phyloP scores from a whole-genome alignment of 352 stramenopile species.

The Pythium folliculosum region DNA sequence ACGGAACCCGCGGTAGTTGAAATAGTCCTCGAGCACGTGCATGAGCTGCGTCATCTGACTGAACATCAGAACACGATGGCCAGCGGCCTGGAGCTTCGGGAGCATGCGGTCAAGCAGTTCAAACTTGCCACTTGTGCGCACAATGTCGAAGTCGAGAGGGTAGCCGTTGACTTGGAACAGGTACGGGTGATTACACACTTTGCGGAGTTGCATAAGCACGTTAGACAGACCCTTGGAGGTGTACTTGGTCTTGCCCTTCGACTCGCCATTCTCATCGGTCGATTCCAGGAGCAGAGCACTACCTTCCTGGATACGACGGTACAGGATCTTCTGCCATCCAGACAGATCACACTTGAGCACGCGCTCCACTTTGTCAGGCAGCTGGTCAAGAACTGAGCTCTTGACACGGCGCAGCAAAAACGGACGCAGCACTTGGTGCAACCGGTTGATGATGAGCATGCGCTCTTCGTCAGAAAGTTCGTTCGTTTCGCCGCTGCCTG shows the following conservation, averaged over 20 bases:
- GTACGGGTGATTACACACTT: slow-evolving; percentile 90
- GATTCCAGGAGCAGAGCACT: slow-evolving; percentile 81
- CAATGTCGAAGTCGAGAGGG: slow-evolving; percentile 85
- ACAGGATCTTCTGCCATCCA: slow-evolving; percentile 89
- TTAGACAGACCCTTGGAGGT: slow-evolving; percentile 86
- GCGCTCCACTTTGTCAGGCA: slow-evolving; percentile 87
- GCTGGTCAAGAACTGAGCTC: slow-evolving; percentile 81
- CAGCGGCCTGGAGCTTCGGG: slow-evolving; percentile 91
- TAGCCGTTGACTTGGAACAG: slow-evolving; percentile 86
- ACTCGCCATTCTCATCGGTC: slow-evolving; percentile 55
- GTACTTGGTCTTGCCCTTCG: slow-evolving; percentile 82
- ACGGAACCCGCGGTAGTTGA: slow-evolving; percentile 89
- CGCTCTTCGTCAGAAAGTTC: slow-evolving; percentile 86
- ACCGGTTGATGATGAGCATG: slow-evolving; percentile 88
- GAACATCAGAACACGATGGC: slow-evolving; percentile 91
- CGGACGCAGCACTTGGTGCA: slow-evolving; percentile 84
- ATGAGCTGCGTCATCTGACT: slow-evolving; percentile 91
- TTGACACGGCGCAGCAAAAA: slow-evolving; percentile 88
- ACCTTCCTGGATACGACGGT: slow-evolving; percentile 87
- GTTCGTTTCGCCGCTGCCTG: slow-evolving; percentile 73
- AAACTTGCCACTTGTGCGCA: slow-evolving; percentile 92
- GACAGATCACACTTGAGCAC: slow-evolving; percentile 88
- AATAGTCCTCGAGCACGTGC: slow-evolving; percentile 91
- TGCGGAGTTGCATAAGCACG: slow-evolving; percentile 88
- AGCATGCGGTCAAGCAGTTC: slow-evolving; percentile 97